Conservation (phyloP, 768 basidiomycete genomes). For the Artomyces pyxidatus region DNA sequence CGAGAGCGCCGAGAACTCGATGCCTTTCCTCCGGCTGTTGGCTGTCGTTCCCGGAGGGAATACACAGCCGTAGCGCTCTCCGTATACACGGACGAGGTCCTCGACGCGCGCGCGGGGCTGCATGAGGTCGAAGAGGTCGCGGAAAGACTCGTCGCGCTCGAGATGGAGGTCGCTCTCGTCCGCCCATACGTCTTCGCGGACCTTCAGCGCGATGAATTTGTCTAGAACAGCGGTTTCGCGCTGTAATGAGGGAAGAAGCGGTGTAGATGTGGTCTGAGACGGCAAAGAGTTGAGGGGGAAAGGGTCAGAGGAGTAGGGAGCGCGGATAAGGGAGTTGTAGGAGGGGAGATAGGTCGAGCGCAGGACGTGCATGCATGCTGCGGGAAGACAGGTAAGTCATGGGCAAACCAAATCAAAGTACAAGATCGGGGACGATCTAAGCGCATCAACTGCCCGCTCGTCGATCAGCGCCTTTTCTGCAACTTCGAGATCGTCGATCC, state of each 20-base stretch:
- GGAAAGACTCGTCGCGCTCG: conserved; percentile 67
- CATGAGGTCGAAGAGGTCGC: conserved; percentile 68
- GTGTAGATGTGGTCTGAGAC: conserved; percentile 15
- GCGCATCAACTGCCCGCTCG: no score
- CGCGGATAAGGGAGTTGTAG: conserved; percentile 53
- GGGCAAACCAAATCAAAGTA: not conserved
- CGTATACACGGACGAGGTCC: conserved; percentile 51
- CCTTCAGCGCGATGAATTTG: conserved; percentile 72
- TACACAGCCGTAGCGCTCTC: conserved; percentile 31
- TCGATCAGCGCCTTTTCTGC: no score
- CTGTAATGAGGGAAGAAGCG: conserved; percentile 39
- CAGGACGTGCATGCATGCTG: conserved; percentile 76
- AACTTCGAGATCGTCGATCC: no score
- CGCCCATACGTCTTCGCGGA: conserved; percentile 68
- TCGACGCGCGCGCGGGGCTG: conserved; percentile 73
- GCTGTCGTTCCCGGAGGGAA: conserved; percentile 5
- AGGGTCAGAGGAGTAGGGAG: conserved; percentile 71
- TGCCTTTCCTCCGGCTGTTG: conserved; percentile 1
- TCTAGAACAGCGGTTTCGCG: conserved; percentile 73
- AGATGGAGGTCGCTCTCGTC: conserved; percentile 72
- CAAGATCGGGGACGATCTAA: no score
- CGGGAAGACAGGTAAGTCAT: not conserved
- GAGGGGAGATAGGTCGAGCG: conserved; percentile 65
- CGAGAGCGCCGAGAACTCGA: conserved; percentile 12
- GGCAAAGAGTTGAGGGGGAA: conserved; percentile 44